Evolutionary conservation across 2,329 filamentous ascomycete genomes (phyloP), one percentile per base, ranked within the genome.

Genomic region (Xylariaceae sp.): DNA sequence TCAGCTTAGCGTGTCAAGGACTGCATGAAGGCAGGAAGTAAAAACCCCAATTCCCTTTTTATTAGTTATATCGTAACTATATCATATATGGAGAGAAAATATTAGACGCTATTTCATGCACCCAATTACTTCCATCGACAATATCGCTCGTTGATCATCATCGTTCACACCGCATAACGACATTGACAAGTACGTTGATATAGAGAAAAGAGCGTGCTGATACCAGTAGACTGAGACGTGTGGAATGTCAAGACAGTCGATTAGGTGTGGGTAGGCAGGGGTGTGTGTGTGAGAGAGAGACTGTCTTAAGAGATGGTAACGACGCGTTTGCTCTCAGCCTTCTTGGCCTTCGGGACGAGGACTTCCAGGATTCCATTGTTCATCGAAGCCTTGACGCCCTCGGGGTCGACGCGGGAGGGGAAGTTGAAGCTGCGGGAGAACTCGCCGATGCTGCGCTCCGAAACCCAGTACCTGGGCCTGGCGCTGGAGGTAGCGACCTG

Each of bases 361-460:
- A 90, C 78, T 62, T 72, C 82, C 61, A 90, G 76, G 57, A 89
- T 78, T 26, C 88, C 88, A 56, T 90, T 81, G 71, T 83, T 81
- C 65, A 90, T 81, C 52, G 69, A 78, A 46, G 88, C 88, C 41
- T 73, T 77, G 49, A 90, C 87, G 2, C 67, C 73, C 16, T 85
- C 82, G 64, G 84, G 80, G 67, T 89, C 84, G 57, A 90, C 80
- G 20, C 80, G 81, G 44, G 75, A 74, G 1, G 87, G 85, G 76
- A 90, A 90, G 71, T 76, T 82, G 75, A 90, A 90, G 54, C 79
- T 82, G 61, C 88, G 82, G 48, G 82, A 79, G 74, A 90, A 90
- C 61, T 86, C 80, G 69, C 87, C 87, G 52, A 87, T 74, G 55
- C 78, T 81, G 63, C 86, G 84, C 75, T 89, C 86, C 23, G 79